phyloP scores from a whole-genome alignment of 306 rosid genomes.

The Morella rubra region DNA sequence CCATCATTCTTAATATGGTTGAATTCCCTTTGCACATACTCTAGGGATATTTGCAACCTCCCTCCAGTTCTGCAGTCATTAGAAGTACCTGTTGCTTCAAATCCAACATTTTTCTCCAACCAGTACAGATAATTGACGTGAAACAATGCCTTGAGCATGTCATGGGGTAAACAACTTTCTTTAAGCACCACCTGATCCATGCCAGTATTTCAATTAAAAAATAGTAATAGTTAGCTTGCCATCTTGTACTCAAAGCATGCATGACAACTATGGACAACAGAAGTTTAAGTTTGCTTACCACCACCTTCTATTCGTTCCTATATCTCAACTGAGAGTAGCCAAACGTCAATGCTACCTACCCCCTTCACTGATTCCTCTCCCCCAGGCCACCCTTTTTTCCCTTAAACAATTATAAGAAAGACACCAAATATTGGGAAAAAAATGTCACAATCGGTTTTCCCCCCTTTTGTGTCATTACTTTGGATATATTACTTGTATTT shows the following conservation, averaged over 20 bases:
- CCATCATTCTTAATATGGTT: slow-evolving; percentile 68
- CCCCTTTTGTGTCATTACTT: too few species aligned
- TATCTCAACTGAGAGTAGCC: background rate
- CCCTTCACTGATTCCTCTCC: too few species aligned
- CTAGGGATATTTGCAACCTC: slow-evolving; percentile 70
- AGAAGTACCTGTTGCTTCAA: slow-evolving; percentile 51
- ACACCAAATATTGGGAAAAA: background rate
- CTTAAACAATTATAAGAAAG: background rate
- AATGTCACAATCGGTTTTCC: too few species aligned
- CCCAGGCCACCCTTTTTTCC: background rate
- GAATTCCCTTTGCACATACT: slow-evolving; percentile 75
- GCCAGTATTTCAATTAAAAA: slow-evolving; percentile 23
- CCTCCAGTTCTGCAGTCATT: slow-evolving; percentile 79
- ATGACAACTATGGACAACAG: background rate
- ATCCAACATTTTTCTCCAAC: slow-evolving; percentile 85
- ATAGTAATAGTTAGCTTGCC: background rate
- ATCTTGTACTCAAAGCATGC: background rate
- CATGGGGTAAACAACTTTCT: slow-evolving; percentile 68
- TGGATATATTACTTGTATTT: too few species aligned
- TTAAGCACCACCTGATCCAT: slow-evolving; percentile 77
- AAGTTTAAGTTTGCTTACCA: background rate
- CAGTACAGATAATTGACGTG: slow-evolving; percentile 82
- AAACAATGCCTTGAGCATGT: slow-evolving; percentile 89
- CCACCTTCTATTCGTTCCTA: background rate
- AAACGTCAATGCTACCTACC: background rate